Evolutionary conservation across 495 filamentous ascomycete genomes (phyloP).

Genomic region (Daldinia vernicosa): DNA sequence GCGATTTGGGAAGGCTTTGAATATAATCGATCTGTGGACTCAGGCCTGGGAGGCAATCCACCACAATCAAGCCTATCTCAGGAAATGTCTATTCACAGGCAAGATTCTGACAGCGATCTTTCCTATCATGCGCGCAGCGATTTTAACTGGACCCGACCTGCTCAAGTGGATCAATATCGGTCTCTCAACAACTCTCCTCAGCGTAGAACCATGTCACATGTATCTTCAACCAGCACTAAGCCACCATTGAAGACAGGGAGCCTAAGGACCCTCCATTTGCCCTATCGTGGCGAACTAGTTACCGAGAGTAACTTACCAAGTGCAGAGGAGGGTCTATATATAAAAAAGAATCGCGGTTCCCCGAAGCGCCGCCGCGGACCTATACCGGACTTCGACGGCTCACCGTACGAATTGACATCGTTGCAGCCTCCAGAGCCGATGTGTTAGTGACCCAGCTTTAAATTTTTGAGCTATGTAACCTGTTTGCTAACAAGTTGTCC

Average conservation of each 20-base stretch:
- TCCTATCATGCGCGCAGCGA: slow-evolving; percentile 17
- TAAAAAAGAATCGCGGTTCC: slow-evolving; percentile 18
- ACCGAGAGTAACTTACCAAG: slow-evolving; percentile 20
- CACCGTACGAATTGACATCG: slow-evolving; percentile 28
- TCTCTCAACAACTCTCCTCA: slow-evolving; percentile 14
- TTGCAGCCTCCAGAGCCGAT: slow-evolving; percentile 17
- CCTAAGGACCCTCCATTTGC: slow-evolving; percentile 42
- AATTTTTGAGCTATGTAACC: neutral
- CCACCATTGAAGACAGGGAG: slow-evolving; percentile 44
- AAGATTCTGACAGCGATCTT: slow-evolving; percentile 12
- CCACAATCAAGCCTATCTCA: neutral
- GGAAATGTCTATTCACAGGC: neutral
- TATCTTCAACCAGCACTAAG: slow-evolving; percentile 20
- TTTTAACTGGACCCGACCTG: slow-evolving; percentile 19
- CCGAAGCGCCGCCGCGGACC: slow-evolving; percentile 17
- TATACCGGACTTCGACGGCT: slow-evolving; percentile 30
- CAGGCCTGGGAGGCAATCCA: neutral
- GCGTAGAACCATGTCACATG: slow-evolving; percentile 31
- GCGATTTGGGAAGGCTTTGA: slow-evolving; percentile 11
- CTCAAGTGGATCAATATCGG: slow-evolving; percentile 5
- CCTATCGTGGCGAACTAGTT: slow-evolving; percentile 7
- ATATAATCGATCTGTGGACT: neutral
- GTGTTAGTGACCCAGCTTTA: slow-evolving; percentile 31
- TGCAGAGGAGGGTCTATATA: slow-evolving; percentile 17
- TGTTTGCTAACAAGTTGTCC: slow-evolving; percentile 12